Evolutionary conservation across 2,329 filamentous ascomycete species (phyloP).

Genomic region (Onygena corvina): DNA sequence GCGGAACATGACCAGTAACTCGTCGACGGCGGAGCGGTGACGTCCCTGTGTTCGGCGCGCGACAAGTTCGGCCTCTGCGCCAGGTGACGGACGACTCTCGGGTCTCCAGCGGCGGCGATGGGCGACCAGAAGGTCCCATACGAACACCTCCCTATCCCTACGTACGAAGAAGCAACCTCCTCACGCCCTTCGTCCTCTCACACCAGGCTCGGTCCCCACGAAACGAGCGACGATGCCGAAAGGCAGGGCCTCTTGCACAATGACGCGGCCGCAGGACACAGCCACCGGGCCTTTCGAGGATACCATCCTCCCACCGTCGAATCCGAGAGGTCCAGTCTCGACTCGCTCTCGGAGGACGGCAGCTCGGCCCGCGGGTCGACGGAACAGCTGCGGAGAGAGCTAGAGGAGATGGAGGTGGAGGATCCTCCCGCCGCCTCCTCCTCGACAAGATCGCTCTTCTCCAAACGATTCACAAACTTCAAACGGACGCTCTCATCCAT

Average conservation of each 20-base stretch:
- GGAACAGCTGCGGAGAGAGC: slow-evolving; percentile 61
- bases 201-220: slow-evolving; percentile 41
- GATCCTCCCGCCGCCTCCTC: slow-evolving; percentile 42
- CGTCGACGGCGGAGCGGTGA: slow-evolving; percentile 1
- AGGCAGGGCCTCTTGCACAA: slow-evolving; percentile 61
- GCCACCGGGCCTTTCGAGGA: slow-evolving; percentile 17
- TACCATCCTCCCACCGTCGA: slow-evolving; percentile 77
- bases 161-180: slow-evolving; percentile 68
- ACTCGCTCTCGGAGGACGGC: slow-evolving; percentile 44
- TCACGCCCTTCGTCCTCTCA: slow-evolving; percentile 43
- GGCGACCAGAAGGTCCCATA: slow-evolving; percentile 46
- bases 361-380: slow-evolving; percentile 41
- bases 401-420: slow-evolving; percentile 80
- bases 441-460: slow-evolving; percentile 32
- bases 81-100: slow-evolving; percentile 6
- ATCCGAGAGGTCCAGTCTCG: slow-evolving; percentile 56
- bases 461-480: slow-evolving; percentile 46
- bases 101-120: slow-evolving; percentile 24
- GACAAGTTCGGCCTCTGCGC: not conserved
- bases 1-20: slow-evolving; percentile 10
- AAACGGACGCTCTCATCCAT: slow-evolving; percentile 47
- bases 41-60: not conserved
- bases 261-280: slow-evolving; percentile 35
- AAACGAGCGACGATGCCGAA: slow-evolving; percentile 59
- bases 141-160: slow-evolving; percentile 60